phyloP scores from a whole-genome alignment of 2,329 filamentous ascomycete species.

The Fusarium clavum region DNA sequence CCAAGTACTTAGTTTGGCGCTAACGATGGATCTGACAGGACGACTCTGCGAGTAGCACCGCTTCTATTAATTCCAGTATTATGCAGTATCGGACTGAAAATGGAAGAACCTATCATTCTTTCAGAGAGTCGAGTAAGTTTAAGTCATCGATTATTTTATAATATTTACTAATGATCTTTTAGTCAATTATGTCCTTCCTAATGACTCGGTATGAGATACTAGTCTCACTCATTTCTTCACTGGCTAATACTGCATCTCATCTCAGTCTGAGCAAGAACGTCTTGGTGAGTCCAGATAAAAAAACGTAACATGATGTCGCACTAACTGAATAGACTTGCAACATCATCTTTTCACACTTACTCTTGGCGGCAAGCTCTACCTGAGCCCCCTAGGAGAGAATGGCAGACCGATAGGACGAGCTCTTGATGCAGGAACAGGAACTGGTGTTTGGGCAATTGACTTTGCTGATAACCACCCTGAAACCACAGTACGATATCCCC shows the following conservation, averaged over 20 bases:
- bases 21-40: constrained; percentile 30
- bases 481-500: constrained; percentile 35
- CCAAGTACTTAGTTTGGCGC: constrained; percentile 1
- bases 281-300: constrained; percentile 36
- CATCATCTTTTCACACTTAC: constrained; percentile 53
- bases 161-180: background rate
- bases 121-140: constrained; percentile 46
- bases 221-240: background rate
- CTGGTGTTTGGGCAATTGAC: constrained; percentile 60
- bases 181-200: constrained; percentile 48
- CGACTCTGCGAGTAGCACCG: constrained; percentile 46
- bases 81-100: constrained; percentile 53
- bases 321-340: constrained; percentile 48
- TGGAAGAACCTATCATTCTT: constrained; percentile 54
- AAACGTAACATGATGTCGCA: rapidly evolving
- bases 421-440: constrained; percentile 63
- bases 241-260: constrained; percentile 16
- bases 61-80: constrained; percentile 53
- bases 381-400: constrained; percentile 40
- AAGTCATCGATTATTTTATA: background rate
- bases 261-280: constrained; percentile 49
- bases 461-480: constrained; percentile 52
- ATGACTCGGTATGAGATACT: constrained; percentile 43
- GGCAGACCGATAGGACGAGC: constrained; percentile 45
- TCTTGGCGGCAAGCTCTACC: constrained; percentile 47